Evolutionary conservation across 2,329 filamentous ascomycete species (phyloP).

Genomic region (Exophiala dermatitidis): DNA sequence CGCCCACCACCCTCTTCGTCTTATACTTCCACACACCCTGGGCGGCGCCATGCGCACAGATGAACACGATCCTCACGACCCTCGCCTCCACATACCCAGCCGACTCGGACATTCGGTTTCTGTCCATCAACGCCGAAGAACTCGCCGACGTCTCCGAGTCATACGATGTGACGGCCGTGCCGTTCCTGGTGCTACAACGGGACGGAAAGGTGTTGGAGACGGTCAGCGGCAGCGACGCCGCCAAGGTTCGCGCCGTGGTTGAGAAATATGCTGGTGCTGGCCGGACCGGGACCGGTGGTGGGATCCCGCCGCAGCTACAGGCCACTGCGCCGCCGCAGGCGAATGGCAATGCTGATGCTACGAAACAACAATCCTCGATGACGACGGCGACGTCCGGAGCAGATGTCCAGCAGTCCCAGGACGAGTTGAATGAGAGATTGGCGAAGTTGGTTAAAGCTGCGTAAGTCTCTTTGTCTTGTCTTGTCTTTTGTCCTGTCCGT

Average conservation of each 20-base stretch:
- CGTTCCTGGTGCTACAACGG: constrained; percentile 78
- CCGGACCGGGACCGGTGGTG: constrained; percentile 29
- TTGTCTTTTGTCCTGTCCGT: too few relatives aligned
- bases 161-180: constrained; percentile 91
- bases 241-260: constrained; percentile 76
- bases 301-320: constrained; percentile 36
- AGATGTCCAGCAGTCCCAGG: constrained; percentile 54
- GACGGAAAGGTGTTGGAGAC: constrained; percentile 70
- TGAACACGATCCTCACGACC: constrained; percentile 76
- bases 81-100: constrained; percentile 80
- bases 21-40: constrained; percentile 95
- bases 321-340: constrained; percentile 31
- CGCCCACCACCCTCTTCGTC: constrained; percentile 65
- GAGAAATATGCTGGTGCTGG: constrained; percentile 64
- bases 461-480: constrained; percentile 38
- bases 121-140: constrained; percentile 90
- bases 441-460: constrained; percentile 85
- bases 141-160: constrained; percentile 82
- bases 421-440: constrained; percentile 76
- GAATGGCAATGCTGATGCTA: constrained; percentile 29
- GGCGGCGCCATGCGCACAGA: constrained; percentile 93
- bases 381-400: too few relatives aligned
- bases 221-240: constrained; percentile 81
- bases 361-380: neutral
- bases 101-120: constrained; percentile 65